phyloP scores from a whole-genome alignment of 148 eudicot species.

The Chenopodium quinoa region DNA sequence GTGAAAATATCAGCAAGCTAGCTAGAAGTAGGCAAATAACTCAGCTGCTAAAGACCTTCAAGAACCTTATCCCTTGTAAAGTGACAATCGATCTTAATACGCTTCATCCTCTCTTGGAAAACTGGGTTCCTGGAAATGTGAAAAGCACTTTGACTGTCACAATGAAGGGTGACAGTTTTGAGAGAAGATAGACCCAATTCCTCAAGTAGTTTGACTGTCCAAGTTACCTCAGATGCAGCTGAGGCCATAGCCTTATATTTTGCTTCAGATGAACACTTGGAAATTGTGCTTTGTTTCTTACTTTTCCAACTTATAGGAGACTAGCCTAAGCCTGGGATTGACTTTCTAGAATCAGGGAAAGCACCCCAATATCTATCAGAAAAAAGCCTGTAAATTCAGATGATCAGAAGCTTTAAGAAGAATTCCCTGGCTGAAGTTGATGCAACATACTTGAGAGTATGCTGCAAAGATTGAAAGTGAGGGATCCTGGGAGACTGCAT shows the following conservation, averaged over 20 bases:
- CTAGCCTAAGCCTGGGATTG: not conserved
- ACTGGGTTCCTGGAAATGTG: not conserved
- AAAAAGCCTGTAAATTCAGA: not conserved
- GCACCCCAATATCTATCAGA: not conserved
- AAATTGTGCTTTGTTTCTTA: not conserved
- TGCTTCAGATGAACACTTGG: not conserved
- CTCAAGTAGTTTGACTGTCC: not conserved
- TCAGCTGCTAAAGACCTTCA: not conserved
- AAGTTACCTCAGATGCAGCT: not conserved
- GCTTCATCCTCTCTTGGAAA: not conserved
- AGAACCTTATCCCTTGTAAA: not conserved
- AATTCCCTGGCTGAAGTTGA: not conserved
- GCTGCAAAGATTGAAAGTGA: not conserved
- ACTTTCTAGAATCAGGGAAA: not conserved
- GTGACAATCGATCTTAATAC: not conserved
- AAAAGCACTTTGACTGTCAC: not conserved
- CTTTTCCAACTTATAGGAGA: not conserved
- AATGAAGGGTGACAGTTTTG: not conserved
- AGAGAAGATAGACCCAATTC: not conserved
- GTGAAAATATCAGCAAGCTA: not conserved
- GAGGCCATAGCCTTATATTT: not conserved
- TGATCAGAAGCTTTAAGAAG: not conserved
- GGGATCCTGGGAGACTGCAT: not conserved
- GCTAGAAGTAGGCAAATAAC: not conserved
- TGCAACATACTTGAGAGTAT: not conserved